Conservation (phyloP, 2,329 filamentous ascomycete genomes). For the Claviceps humidiphila region DNA sequence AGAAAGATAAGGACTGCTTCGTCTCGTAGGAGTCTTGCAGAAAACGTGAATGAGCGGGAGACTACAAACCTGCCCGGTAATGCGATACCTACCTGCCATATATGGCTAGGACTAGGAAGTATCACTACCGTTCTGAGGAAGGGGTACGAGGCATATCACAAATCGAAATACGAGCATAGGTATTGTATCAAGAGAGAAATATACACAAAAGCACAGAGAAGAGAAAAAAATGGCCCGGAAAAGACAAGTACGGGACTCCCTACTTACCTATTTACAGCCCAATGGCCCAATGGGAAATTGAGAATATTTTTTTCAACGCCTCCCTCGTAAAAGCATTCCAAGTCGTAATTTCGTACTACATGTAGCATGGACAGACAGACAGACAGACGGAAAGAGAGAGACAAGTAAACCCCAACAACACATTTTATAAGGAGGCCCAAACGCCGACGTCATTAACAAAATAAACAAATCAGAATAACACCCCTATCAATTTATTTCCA, state of each 20-base stretch:
- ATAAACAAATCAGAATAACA: neutral
- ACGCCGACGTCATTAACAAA: neutral
- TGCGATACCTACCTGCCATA: no score
- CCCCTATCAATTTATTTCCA: constrained; percentile 37
- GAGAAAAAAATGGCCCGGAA: neutral
- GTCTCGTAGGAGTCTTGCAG: no score
- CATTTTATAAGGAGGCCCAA: neutral
- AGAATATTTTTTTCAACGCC: neutral
- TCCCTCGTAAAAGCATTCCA: neutral
- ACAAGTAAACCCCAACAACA: neutral
- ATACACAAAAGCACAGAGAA: neutral
- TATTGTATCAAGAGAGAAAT: no score
- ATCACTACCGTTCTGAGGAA: no score
- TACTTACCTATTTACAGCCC: neutral
- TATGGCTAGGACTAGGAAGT: no score
- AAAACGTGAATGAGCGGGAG: no score
- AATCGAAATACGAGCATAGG: no score
- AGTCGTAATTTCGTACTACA: neutral
- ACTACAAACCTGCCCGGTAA: no score
- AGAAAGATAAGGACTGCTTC: no score
- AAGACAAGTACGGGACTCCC: no score
- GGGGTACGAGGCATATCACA: no score
- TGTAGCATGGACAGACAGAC: neutral
- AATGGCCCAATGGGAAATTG: neutral
- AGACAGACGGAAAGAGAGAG: neutral